Conservation (phyloP, 176 grass and related monocot species). For the Avena eriantha region DNA sequence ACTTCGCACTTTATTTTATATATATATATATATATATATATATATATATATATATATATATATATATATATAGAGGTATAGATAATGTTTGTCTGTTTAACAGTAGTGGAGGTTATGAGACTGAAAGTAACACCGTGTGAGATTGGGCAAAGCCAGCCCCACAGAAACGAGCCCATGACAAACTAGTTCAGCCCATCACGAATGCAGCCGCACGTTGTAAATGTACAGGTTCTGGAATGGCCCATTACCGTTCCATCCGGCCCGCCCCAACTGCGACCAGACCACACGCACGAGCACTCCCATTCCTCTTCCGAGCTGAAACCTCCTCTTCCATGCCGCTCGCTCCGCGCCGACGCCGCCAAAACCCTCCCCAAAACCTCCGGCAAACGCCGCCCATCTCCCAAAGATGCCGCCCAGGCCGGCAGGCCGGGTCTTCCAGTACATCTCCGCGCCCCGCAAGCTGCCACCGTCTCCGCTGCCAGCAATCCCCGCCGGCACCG, state of each 20-base stretch:
- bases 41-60: no score
- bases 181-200: not conserved
- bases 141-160: no score
- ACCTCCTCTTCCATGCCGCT: not conserved
- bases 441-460: constrained; percentile 32
- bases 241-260: not conserved
- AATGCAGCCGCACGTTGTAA: not conserved
- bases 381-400: not conserved
- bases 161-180: no score
- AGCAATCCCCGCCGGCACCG: not conserved
- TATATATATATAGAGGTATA: no score
- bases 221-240: not conserved
- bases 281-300: not conserved
- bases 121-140: no score
- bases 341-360: constrained; percentile 39
- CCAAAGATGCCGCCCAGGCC: constrained; percentile 42
- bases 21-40: no score
- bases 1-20: no score
- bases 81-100: no score
- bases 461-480: not conserved
- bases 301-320: not conserved
- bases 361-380: constrained; percentile 2
- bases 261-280: not conserved
- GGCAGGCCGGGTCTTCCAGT: constrained; percentile 37
- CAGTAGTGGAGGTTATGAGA: no score